phyloP scores from a whole-genome alignment of 352 stramenopile genomes.

The Hyaloperonospora arabidopsidis region DNA sequence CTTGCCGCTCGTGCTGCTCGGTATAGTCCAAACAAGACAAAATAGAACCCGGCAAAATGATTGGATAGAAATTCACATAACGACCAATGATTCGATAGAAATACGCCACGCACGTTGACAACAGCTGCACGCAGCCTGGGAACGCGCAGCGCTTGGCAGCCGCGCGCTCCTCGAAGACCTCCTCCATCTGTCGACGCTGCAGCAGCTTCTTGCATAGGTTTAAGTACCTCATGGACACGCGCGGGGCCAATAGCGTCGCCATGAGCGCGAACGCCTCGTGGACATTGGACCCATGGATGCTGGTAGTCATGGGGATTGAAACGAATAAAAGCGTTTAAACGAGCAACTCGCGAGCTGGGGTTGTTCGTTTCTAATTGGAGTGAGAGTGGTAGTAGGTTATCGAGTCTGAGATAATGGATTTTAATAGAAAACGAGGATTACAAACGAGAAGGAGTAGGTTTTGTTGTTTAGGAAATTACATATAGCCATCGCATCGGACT shows the following conservation, averaged over 20 bases:
- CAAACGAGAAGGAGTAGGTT: no score
- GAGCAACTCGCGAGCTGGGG: no score
- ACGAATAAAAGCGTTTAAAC: neutral
- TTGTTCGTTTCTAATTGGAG: no score
- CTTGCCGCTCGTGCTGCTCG: conserved; percentile 46
- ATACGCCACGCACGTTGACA: conserved; percentile 33
- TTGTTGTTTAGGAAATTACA: no score
- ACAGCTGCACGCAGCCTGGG: conserved; percentile 49
- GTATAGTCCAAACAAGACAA: neutral
- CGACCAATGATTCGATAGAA: conserved; percentile 11
- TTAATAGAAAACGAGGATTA: no score
- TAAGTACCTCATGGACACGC: conserved; percentile 57
- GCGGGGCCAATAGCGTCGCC: conserved; percentile 60
- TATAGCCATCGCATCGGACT: no score
- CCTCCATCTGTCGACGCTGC: conserved; percentile 72
- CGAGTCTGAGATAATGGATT: no score
- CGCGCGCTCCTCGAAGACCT: conserved; percentile 73
- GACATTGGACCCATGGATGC: conserved; percentile 44
- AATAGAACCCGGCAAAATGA: conserved; percentile 3
- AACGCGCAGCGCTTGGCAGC: conserved; percentile 65
- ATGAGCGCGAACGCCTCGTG: conserved; percentile 77
- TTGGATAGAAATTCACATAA: neutral
- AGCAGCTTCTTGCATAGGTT: conserved; percentile 60
- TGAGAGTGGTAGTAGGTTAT: no score
- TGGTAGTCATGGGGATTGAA: conserved; percentile 23